These are phyloP conservation scores for Pseudomonodictys pantanalensis DNA, from an alignment of 495 filamentous ascomycete genomes.

Conservation along the genomic window DNA sequence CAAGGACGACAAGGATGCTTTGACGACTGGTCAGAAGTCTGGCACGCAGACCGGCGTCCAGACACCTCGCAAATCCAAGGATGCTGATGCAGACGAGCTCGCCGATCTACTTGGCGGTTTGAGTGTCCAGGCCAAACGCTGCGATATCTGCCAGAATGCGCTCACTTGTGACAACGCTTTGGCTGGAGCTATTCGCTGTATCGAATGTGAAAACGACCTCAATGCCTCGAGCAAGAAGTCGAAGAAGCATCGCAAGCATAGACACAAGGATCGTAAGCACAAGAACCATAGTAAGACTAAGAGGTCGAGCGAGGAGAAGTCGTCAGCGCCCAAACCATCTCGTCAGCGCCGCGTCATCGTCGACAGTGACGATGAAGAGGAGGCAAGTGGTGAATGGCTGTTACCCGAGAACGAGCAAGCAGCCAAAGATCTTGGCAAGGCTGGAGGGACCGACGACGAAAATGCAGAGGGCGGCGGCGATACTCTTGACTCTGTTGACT, in stretches of 20 bases:
- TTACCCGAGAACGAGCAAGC: slow-evolving; percentile 62
- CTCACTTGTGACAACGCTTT: slow-evolving; percentile 58
- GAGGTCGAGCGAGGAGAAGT: slow-evolving; percentile 40
- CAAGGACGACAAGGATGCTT: slow-evolving; percentile 80
- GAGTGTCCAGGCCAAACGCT: slow-evolving; percentile 75
- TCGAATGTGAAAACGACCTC: slow-evolving; percentile 69
- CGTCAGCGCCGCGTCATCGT: slow-evolving; percentile 16
- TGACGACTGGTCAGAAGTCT: slow-evolving; percentile 56
- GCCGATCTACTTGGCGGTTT: slow-evolving; percentile 82
- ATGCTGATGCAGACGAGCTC: slow-evolving; percentile 72
- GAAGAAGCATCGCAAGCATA: slow-evolving; percentile 41
- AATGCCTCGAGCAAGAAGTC: slow-evolving; percentile 45
- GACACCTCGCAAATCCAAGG: slow-evolving; percentile 46
- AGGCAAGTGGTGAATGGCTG: slow-evolving; percentile 76
- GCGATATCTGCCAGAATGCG: slow-evolving; percentile 80
- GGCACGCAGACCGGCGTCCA: slow-evolving; percentile 40
- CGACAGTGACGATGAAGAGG: slow-evolving; percentile 58
- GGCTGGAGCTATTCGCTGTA: slow-evolving; percentile 63
- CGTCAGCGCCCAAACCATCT: slow-evolving; percentile 15
- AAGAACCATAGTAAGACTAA: slow-evolving; percentile 42
- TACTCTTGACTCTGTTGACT: slow-evolving; percentile 65
- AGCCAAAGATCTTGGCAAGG: slow-evolving; percentile 62
- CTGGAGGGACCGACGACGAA: slow-evolving; percentile 80
- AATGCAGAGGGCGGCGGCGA: slow-evolving; percentile 82
- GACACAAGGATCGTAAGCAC: slow-evolving; percentile 8